phyloP scores from a whole-genome alignment of 2,329 filamentous ascomycete genomes.

The Pseudogymnoascus destructans region DNA sequence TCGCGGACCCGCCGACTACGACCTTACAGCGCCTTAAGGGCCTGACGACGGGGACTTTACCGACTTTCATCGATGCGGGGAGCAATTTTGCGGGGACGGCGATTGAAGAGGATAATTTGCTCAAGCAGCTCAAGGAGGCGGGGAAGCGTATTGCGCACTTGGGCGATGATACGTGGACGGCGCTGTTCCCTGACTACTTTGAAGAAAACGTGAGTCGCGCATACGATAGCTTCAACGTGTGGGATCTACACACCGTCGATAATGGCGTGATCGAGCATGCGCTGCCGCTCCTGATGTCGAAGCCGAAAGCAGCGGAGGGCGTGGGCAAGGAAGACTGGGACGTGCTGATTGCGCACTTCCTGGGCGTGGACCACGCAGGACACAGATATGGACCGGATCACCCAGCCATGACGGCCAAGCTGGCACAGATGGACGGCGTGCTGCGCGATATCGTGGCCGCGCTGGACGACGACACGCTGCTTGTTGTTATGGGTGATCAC shows the following conservation, averaged over 20 bases:
- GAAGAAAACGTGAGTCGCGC: slow-evolving; percentile 71
- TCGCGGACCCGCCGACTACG: slow-evolving; percentile 89
- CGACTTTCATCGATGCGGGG: slow-evolving; percentile 86
- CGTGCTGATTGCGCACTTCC: slow-evolving; percentile 82
- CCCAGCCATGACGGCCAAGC: slow-evolving; percentile 77
- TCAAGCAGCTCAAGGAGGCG: slow-evolving; percentile 48
- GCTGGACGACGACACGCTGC: slow-evolving; percentile 72
- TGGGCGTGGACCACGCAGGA: slow-evolving; percentile 93
- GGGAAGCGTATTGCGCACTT: slow-evolving; percentile 78
- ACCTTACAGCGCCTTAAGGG: slow-evolving; percentile 89
- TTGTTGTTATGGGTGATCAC: slow-evolving; percentile 98
- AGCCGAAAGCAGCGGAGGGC: no score
- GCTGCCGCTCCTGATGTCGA: slow-evolving; percentile 67
- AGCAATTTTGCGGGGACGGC: slow-evolving; percentile 92
- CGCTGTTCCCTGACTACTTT: slow-evolving; percentile 88
- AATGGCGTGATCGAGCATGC: slow-evolving; percentile 89
- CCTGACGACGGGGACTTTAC: slow-evolving; percentile 84
- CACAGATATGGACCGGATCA: slow-evolving; percentile 93
- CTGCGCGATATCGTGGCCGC: slow-evolving; percentile 56
- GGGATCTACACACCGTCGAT: slow-evolving; percentile 93
- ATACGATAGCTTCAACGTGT: slow-evolving; percentile 97
- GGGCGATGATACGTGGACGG: slow-evolving; percentile 96
- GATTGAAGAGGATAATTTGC: slow-evolving; percentile 81
- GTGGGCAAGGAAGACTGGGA: slow-evolving; percentile 58
- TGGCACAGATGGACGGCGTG: slow-evolving; percentile 80